These are phyloP conservation scores for Beauveria varroae DNA, from an alignment of 2,329 filamentous ascomycete species.

Conservation along the genomic window DNA sequence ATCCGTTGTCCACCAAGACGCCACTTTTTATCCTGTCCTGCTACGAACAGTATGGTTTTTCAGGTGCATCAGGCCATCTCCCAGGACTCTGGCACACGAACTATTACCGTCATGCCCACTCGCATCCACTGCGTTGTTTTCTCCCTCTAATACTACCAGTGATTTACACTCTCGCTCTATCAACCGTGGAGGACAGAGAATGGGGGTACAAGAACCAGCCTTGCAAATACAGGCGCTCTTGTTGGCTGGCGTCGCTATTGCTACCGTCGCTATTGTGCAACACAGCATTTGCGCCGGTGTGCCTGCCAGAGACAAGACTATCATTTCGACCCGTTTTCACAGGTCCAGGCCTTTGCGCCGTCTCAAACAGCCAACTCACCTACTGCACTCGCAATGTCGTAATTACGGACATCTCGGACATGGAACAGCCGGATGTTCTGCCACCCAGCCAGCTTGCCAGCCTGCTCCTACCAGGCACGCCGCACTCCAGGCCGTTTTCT, in stretches of 20 bases:
- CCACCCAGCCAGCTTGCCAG: not conserved
- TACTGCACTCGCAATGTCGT: not conserved
- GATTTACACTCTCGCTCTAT: not conserved
- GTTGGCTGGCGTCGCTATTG: not conserved
- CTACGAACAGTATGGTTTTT: not conserved
- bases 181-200: not conserved
- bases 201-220: not conserved
- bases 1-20: conserved; percentile 1
- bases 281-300: not conserved
- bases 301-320: not conserved
- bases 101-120: not conserved
- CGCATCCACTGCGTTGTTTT: conserved; percentile 4
- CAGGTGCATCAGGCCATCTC: not conserved
- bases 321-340: not conserved
- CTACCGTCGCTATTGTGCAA: not conserved
- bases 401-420: conserved; percentile 7
- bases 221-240: not conserved
- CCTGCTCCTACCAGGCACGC: not conserved
- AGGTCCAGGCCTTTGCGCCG: not conserved
- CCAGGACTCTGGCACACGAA: not conserved
- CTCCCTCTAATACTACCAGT: not conserved
- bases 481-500: not conserved
- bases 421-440: not conserved
- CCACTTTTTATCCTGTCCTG: not conserved
- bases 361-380: not conserved